Conservation (phyloP, 2,329 filamentous ascomycete genomes). For the Grosmannia penicillata region DNA sequence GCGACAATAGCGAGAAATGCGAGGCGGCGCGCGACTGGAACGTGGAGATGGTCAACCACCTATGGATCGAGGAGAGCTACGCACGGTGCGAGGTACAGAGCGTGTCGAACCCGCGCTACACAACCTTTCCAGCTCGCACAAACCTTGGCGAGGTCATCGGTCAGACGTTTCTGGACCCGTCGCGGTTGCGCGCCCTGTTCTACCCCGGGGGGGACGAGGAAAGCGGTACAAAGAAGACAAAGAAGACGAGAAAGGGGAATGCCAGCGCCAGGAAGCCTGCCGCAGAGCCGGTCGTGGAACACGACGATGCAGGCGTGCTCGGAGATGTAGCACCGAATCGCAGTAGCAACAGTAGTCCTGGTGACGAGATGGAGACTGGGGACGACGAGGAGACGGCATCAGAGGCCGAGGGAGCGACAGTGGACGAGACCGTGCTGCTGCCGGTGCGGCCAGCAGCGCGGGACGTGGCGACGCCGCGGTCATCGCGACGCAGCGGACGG, state of each 20-base stretch:
- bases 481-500: conserved; percentile 13
- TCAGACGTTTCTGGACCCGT: conserved; percentile 64
- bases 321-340: neutral
- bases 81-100: conserved; percentile 68
- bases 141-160: conserved; percentile 90
- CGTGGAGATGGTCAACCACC: conserved; percentile 77
- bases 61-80: conserved; percentile 97
- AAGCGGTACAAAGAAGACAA: conserved; percentile 24
- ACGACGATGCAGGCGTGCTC: neutral
- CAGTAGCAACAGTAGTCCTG: neutral
- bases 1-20: conserved; percentile 83
- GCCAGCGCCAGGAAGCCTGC: conserved; percentile 20
- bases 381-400: conserved; percentile 21
- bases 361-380: conserved; percentile 20
- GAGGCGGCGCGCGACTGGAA: conserved; percentile 86
- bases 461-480: conserved; percentile 19
- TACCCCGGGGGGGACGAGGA: conserved; percentile 36
- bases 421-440: neutral
- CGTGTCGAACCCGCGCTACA: conserved; percentile 61
- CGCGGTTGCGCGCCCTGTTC: conserved; percentile 48
- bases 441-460: conserved; percentile 1
- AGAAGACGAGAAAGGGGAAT: conserved; percentile 32
- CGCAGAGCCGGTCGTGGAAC: neutral
- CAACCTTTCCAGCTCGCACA: conserved; percentile 72
- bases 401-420: neutral